Base-by-base conservation (phyloP, 2,329 filamentous ascomycete genomes). In the Phyllosticta citrichinensis region DNA sequence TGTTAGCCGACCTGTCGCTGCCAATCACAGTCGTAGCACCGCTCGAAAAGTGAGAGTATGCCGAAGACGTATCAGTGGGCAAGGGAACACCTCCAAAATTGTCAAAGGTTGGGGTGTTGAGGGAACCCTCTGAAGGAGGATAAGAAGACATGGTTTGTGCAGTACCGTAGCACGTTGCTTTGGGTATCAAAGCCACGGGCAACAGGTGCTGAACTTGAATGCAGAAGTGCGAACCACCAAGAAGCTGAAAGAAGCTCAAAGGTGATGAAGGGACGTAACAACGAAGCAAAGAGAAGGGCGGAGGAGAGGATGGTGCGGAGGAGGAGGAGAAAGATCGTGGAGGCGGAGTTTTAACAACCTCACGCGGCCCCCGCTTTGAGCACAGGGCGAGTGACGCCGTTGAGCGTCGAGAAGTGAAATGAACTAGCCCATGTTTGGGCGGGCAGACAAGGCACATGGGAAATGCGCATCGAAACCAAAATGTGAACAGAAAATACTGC, bases 401-500 rank as follows among this genome's bases (percentile, higher is more conserved):
- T n/a, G 2, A 6, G 3, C n/a, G 6, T 47, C 17, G 17, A n/a
- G 12, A n/a, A 5, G 40, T 17, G 40, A 47, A 47, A 14, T n/a
- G 6, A 14, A 47, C 14, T n/a, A n/a, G 35, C 35, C 5, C 35
- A 17, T 10, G 27, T 30, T 6, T 30, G 27, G 22, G 22, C 22
- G 22, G 22, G 3, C 27, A 30, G 27, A 30, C 27, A 40, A 40
- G 40, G 17, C n/a, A n/a, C 17, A 47, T n/a, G 40, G 40, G 63
- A 65, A 61, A 50, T 61, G 63, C 64, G 58, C 68, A 70, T 68
- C 70, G 20, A 25, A 53, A 53, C 5, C 27, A 10, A 30, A 30
- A 10, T 5, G 27, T 8, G 24, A 22, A 24, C 14, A 64, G 61
- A 61, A 64, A 67, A 10, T 19, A 61, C 40, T 63, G 52, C 56